phyloP scores from a whole-genome alignment of 2,329 filamentous ascomycete genomes.

The Diaporthe sp. region DNA sequence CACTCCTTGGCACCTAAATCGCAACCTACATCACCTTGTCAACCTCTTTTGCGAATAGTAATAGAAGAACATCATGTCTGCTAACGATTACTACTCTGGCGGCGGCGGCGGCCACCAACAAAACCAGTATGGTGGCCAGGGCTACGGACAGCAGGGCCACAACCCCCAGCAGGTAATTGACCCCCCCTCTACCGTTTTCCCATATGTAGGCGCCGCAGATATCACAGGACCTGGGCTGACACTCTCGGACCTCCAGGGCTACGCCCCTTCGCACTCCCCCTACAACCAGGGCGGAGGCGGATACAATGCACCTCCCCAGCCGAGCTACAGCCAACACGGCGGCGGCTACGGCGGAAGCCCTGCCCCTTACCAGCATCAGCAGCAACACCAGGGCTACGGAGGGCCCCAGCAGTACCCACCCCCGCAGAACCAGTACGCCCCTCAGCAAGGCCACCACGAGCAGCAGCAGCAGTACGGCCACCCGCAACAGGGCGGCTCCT shows the following conservation, averaged over 20 bases:
- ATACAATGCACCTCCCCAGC: slow-evolving; percentile 49
- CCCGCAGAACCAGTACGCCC: slow-evolving; percentile 44
- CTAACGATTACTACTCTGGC: slow-evolving; percentile 44
- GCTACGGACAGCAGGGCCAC: slow-evolving; percentile 43
- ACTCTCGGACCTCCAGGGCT: slow-evolving; percentile 2
- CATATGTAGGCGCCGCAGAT: slow-evolving; percentile 45
- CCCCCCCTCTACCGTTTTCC: slow-evolving; percentile 35
- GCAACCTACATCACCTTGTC: neutral
- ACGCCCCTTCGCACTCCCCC: slow-evolving; percentile 42
- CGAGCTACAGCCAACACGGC: slow-evolving; percentile 42
- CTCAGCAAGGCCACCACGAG: slow-evolving; percentile 36
- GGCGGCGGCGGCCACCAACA: slow-evolving; percentile 36
- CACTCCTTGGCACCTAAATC: slow-evolving; percentile 7
- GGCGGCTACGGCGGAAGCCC: slow-evolving; percentile 37
- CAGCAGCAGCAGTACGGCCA: slow-evolving; percentile 24
- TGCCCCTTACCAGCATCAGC: slow-evolving; percentile 41
- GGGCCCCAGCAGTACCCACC: slow-evolving; percentile 38
- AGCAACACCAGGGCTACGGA: slow-evolving; percentile 42
- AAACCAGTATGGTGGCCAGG: slow-evolving; percentile 43
- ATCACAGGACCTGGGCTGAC: neutral
- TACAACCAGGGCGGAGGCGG: slow-evolving; percentile 43
- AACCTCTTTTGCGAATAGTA: neutral
- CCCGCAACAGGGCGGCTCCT: neutral
- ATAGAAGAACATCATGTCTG: slow-evolving; percentile 42
- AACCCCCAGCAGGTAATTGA: slow-evolving; percentile 45